Percentiles rank a stretch among this genome's conserved stretches.
These are phyloP conservation scores for Gremmenia infestans DNA, from an alignment of 2,329 filamentous ascomycete species.

Conservation along the genomic window DNA sequence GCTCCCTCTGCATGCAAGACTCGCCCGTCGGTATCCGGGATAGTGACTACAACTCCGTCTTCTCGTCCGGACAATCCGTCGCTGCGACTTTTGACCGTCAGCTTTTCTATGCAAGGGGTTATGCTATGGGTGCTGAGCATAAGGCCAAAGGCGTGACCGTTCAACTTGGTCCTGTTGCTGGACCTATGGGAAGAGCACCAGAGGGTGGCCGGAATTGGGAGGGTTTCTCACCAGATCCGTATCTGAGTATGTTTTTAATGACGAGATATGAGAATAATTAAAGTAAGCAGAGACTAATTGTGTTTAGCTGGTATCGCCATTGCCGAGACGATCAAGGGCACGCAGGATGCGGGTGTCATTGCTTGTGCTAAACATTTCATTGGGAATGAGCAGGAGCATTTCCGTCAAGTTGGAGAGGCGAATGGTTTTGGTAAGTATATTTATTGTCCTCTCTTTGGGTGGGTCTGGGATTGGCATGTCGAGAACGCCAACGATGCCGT, in stretches of 20 bases:
- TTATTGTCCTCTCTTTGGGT: neutral
- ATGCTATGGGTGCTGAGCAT: conserved; percentile 54
- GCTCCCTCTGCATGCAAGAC: conserved; percentile 32
- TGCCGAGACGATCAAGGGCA: conserved; percentile 69
- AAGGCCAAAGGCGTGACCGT: conserved; percentile 70
- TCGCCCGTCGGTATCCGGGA: conserved; percentile 37
- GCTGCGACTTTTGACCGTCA: conserved; percentile 65
- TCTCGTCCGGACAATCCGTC: conserved; percentile 64
- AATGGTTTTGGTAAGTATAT: conserved; percentile 39
- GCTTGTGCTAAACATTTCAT: conserved; percentile 74
- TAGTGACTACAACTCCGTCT: conserved; percentile 63
- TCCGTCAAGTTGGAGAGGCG: conserved; percentile 36
- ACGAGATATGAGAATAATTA: conserved; percentile 38
- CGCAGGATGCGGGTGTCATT: conserved; percentile 76
- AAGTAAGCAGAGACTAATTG: conserved; percentile 32
- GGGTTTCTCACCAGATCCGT: conserved; percentile 67
- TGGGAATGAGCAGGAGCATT: conserved; percentile 65
- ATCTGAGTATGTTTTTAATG: conserved; percentile 53
- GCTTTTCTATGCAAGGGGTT: conserved; percentile 49
- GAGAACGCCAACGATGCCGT: neutral
- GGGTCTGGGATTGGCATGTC: neutral
- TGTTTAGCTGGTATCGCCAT: conserved; percentile 67
- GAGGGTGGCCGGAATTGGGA: conserved; percentile 69
- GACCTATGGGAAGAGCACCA: conserved; percentile 59
- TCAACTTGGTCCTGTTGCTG: conserved; percentile 71